Evolutionary conservation across 1,284 basidiomycete species (phyloP).

Genomic region (Lignosus rhinocerotis): DNA sequence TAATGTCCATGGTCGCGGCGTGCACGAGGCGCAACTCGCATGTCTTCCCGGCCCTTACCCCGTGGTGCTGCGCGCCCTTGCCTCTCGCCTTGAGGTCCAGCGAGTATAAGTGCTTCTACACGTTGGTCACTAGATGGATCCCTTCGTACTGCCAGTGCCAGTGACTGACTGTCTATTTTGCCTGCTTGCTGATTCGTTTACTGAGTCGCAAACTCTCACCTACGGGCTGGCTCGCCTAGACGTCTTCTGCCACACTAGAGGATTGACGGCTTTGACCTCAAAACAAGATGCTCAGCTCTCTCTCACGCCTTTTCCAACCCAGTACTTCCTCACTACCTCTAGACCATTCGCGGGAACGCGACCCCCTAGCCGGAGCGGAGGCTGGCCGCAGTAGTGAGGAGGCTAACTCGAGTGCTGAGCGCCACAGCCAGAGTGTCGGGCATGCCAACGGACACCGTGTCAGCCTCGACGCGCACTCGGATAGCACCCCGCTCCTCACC

Average conservation of each 20-base stretch:
- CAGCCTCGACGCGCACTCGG: slow-evolving; percentile 13
- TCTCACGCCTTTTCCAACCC: slow-evolving; percentile 26
- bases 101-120: slow-evolving; percentile 7
- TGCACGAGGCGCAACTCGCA: slow-evolving; percentile 11
- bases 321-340: neutral
- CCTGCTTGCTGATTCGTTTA: neutral
- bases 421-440: neutral
- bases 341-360: slow-evolving; percentile 6
- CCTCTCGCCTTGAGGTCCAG: neutral
- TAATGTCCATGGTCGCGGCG: slow-evolving; percentile 5
- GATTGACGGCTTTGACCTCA: neutral
- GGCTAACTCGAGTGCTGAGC: neutral
- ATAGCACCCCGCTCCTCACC: slow-evolving; percentile 19
- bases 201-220: neutral
- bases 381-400: slow-evolving; percentile 2
- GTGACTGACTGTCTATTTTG: neutral
- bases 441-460: neutral
- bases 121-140: neutral
- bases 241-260: neutral
- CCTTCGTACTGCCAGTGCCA: neutral
- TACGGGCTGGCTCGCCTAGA: neutral
- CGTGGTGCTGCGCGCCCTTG: slow-evolving; percentile 9
- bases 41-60: slow-evolving; percentile 10
- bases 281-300: slow-evolving; percentile 21
- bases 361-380: slow-evolving; percentile 4